These are phyloP conservation scores for Backusella tarrabulga DNA, from an alignment of 192 early-diverging fungal species.

Conservation along the genomic window DNA sequence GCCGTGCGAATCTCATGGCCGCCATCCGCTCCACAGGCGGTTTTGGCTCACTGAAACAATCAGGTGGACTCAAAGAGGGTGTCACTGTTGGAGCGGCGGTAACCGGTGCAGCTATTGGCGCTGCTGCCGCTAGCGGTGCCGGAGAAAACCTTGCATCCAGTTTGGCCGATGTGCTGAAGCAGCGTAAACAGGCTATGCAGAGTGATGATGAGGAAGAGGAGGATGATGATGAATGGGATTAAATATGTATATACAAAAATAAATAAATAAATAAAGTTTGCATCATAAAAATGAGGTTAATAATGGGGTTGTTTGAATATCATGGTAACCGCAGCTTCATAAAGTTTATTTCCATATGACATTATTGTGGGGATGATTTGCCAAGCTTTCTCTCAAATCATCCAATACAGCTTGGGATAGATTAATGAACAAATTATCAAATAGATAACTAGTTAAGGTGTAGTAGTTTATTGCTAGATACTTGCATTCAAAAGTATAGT, in stretches of 20 bases:
- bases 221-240: slow-evolving; percentile 39
- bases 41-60: slow-evolving; percentile 39
- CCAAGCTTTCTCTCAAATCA: no score
- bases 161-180: slow-evolving; percentile 29
- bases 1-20: slow-evolving; percentile 41
- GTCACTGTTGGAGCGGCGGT: not conserved
- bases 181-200: slow-evolving; percentile 33
- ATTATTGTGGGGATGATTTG: no score
- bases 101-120: not conserved
- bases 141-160: slow-evolving; percentile 25
- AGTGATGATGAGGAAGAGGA: slow-evolving; percentile 36
- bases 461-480: no score
- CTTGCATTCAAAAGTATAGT: no score
- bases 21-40: slow-evolving; percentile 51
- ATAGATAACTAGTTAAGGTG: no score
- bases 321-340: no score
- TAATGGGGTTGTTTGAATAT: no score
- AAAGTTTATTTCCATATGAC: no score
- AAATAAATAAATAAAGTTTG: not conserved
- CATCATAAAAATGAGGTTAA: not conserved
- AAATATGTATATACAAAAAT: not conserved
- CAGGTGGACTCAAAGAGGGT: slow-evolving; percentile 7
- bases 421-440: no score
- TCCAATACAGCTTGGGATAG: no score
- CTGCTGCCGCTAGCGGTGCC: slow-evolving; percentile 2